Conservation (phyloP, 352 stramenopile genomes). For the Phytophthora tentaculata region DNA sequence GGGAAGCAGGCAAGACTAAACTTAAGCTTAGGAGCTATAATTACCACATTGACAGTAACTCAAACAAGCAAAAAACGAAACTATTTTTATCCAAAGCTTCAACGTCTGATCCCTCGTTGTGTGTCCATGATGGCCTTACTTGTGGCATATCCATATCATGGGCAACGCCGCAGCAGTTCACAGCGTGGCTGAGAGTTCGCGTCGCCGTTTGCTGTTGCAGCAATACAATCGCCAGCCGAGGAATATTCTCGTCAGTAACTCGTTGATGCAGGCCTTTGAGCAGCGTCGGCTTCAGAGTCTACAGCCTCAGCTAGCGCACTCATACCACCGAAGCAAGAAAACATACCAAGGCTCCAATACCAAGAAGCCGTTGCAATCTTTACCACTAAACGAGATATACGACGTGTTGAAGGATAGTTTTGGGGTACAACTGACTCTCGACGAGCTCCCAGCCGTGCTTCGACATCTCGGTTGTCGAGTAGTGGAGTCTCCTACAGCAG, state of each 20-base stretch:
- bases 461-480: constrained; percentile 36
- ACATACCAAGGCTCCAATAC: neutral
- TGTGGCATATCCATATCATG: no score
- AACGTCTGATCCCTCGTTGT: constrained; percentile 12
- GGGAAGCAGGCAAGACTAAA: no score
- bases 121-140: constrained; percentile 13
- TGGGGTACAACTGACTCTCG: constrained; percentile 32
- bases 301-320: constrained; percentile 8
- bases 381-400: constrained; percentile 38
- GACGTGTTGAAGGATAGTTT: constrained; percentile 41
- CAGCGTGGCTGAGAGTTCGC: constrained; percentile 39
- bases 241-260: constrained; percentile 32
- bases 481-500: constrained; percentile 13
- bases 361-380: constrained; percentile 7
- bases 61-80: neutral
- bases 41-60: neutral
- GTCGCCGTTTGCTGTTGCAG: constrained; percentile 40
- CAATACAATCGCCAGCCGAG: constrained; percentile 40
- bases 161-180: constrained; percentile 45
- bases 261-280: constrained; percentile 37
- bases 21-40: no score
- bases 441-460: constrained; percentile 39
- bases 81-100: constrained; percentile 21
- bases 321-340: constrained; percentile 2
- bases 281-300: constrained; percentile 23